These are phyloP conservation scores for Trichoderma atrobrunneum DNA, from an alignment of 2,329 filamentous ascomycete genomes.

Conservation along the genomic window DNA sequence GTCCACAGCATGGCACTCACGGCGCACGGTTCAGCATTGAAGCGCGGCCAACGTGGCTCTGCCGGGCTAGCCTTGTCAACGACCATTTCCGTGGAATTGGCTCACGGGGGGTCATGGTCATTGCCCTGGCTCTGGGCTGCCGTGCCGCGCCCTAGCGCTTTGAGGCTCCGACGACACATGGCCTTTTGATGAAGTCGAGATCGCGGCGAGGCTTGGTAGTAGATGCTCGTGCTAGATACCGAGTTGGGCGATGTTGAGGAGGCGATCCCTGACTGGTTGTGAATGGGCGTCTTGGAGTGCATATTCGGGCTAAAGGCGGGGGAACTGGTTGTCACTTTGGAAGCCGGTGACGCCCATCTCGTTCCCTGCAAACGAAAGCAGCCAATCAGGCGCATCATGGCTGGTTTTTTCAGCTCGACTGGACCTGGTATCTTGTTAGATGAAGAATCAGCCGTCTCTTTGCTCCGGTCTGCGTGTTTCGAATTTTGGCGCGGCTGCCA, in stretches of 20 bases:
- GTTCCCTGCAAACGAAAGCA: background rate
- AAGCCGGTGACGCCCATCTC: background rate
- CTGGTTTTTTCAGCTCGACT: background rate
- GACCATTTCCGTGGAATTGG: conserved; percentile 16
- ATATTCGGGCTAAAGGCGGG: background rate
- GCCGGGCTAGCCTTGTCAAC: conserved; percentile 7
- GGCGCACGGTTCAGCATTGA: conserved; percentile 9
- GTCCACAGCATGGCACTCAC: background rate
- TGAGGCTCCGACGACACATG: conserved; percentile 4
- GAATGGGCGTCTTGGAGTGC: background rate
- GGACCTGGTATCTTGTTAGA: background rate
- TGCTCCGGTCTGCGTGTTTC: conserved; percentile 1
- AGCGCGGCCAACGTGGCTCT: conserved; percentile 14
- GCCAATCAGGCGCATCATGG: background rate
- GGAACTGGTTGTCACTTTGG: background rate
- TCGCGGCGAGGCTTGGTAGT: background rate
- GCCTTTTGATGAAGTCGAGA: background rate
- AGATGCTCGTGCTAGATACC: background rate
- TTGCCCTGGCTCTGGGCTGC: conserved; percentile 15
- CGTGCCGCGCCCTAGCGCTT: conserved; percentile 7
- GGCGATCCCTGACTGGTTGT: background rate
- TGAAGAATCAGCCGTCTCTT: conserved; percentile 5
- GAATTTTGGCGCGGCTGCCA: conserved; percentile 6
- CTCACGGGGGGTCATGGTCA: background rate
- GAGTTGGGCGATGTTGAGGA: background rate